phyloP scores from a whole-genome alignment of 192 early-diverging fungal species.

The Dissophora ornata region DNA sequence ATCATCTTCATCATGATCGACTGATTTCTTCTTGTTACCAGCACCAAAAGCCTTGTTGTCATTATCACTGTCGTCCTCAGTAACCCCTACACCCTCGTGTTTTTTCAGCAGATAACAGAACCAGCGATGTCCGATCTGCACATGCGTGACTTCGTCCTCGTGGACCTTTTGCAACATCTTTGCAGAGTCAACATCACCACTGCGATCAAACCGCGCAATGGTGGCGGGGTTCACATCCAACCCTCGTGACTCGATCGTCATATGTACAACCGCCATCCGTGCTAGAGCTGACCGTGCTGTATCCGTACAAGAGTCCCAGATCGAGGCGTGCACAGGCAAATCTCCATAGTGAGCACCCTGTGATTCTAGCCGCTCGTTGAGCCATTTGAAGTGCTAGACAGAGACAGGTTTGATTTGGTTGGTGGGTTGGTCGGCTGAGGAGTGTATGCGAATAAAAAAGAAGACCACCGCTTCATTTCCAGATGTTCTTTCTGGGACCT shows the following conservation, averaged over 20 bases:
- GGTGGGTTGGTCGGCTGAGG: too few relatives aligned
- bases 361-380: conserved; percentile 59
- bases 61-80: too few relatives aligned
- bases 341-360: conserved; percentile 66
- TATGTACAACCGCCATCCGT: conserved; percentile 72
- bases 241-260: conserved; percentile 78
- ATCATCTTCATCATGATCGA: too few relatives aligned
- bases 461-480: too few relatives aligned
- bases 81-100: conserved; percentile 31
- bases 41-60: background rate
- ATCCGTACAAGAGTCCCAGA: conserved; percentile 76
- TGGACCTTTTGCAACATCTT: conserved; percentile 67
- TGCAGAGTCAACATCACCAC: conserved; percentile 65
- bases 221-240: conserved; percentile 76
- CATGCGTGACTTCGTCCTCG: conserved; percentile 59
- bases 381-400: conserved; percentile 68
- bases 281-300: conserved; percentile 60
- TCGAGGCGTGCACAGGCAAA: conserved; percentile 66
- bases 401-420: too few relatives aligned
- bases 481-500: background rate
- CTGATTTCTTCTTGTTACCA: background rate
- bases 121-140: conserved; percentile 68
- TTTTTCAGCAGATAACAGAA: conserved; percentile 63
- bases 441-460: too few relatives aligned
- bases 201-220: conserved; percentile 66